Evolutionary conservation across 2,329 filamentous ascomycete genomes (phyloP).

Genomic region (Phialophora tarda): DNA sequence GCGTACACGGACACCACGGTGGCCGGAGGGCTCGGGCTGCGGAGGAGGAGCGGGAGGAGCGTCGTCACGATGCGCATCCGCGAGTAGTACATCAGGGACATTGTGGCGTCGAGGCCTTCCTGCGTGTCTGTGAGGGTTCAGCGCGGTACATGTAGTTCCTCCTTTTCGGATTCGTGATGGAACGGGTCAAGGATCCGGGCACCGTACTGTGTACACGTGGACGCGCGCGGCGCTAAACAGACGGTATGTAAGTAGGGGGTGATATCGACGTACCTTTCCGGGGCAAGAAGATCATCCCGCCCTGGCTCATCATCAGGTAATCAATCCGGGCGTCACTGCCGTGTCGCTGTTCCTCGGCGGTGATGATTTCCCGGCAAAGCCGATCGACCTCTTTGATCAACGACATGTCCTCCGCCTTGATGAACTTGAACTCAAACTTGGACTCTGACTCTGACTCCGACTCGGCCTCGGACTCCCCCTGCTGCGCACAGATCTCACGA

Average conservation of each 20-base stretch:
- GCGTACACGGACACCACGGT: constrained; percentile 46
- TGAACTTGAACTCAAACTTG: constrained; percentile 43
- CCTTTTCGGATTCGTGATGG: too few relatives aligned
- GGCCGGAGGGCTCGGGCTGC: constrained; percentile 24
- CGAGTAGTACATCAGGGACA: constrained; percentile 45
- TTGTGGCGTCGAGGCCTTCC: constrained; percentile 43
- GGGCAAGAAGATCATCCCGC: constrained; percentile 38
- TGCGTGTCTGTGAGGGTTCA: constrained; percentile 39
- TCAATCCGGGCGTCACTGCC: constrained; percentile 42
- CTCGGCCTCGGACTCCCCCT: constrained; percentile 3
- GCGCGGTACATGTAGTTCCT: too few relatives aligned
- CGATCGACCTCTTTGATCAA: constrained; percentile 47
- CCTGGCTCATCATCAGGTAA: constrained; percentile 45
- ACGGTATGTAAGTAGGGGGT: too few relatives aligned
- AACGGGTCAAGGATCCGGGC: too few relatives aligned
- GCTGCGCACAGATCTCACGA: constrained; percentile 41
- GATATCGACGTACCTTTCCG: constrained; percentile 32
- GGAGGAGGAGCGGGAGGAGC: constrained; percentile 42
- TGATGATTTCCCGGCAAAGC: constrained; percentile 42
- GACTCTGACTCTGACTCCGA: too few relatives aligned
- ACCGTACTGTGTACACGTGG: too few relatives aligned
- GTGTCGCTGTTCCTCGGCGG: constrained; percentile 36
- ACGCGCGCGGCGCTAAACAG: too few relatives aligned
- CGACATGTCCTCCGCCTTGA: constrained; percentile 44
- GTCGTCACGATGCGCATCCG: constrained; percentile 42